Evolutionary conservation across 345 rosid species (phyloP), one percentile per base, ranked within the genome.

Genomic region (Gossypium bickii): DNA sequence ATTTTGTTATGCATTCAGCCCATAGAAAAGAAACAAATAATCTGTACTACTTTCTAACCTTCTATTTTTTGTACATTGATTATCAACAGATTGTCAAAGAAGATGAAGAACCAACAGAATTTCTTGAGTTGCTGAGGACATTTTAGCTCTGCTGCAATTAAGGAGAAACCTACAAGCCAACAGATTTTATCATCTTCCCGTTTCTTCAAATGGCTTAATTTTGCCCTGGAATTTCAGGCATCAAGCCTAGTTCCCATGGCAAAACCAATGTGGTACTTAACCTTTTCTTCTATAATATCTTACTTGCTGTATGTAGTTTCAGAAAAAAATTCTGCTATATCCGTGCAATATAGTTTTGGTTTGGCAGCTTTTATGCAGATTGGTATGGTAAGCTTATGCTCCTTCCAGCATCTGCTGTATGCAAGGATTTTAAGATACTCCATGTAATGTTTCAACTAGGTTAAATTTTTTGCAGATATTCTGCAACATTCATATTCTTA

Each of bases 101-200:
- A 86, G 89, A 82, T 73, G 91, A 91, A 79, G 98, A 91, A 78
- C 90, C 90, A 24, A 82, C 76, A 16, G 95, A 91, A 64, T 91
- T 94, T 82, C 88, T 85, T 77, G 86, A 89, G 10, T 75, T 87
- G 74, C 79, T 89, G 79, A 76, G 81, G 77, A 81, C 74, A 58
- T 77, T 88, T 61, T 87, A 89, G 86, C 78, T 65, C 66, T 61
- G 29, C 38, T 51, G 76, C 34, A 67, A 43, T 44, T 72, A 43
- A 56, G 65, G 74, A 82, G 73, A 84, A 79, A 67, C 79, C 75
- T 17, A 58, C 70, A 13, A 70, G 67, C 65, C 64, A 29, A 55
- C 80, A 75, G 74, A 60, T 27, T 79, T 71, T 66, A 52, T 34
- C 65, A 47, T 76, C 78, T 70, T 69, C 72, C 76, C 16, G 63